Evolutionary conservation across 257 asterid genomes (phyloP).

Genomic region (Solanum habrochaites): DNA sequence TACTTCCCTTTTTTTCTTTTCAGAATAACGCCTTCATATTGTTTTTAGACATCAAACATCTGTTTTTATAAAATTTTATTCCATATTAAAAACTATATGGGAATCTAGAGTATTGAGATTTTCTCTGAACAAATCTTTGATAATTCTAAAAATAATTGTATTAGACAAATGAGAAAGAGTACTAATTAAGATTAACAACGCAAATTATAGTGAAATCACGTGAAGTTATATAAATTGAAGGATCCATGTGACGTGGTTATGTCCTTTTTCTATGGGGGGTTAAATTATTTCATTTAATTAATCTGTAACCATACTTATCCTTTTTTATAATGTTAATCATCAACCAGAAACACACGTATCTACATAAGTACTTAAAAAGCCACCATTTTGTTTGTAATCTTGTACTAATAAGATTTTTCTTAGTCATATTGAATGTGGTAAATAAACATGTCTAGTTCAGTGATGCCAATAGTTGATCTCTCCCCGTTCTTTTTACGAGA

Average conservation of each 20-base stretch:
- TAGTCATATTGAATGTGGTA: not conserved
- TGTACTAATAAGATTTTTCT: not conserved
- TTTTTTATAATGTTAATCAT: not conserved
- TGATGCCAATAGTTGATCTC: constrained; percentile 43
- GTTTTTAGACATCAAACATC: not conserved
- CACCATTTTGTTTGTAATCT: not conserved
- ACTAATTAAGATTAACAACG: not conserved
- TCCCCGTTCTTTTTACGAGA: constrained; percentile 28
- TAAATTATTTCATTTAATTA: not conserved
- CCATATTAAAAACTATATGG: not conserved
- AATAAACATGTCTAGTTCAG: not conserved
- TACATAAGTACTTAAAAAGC: not conserved
- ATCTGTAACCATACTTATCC: not conserved
- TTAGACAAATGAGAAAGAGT: not conserved
- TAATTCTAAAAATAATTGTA: not conserved
- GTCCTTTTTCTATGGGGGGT: not conserved
- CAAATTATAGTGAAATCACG: not conserved
- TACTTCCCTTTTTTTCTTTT: not conserved
- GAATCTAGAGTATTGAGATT: not conserved
- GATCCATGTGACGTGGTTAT: not conserved
- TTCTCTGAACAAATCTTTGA: not conserved
- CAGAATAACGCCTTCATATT: not conserved
- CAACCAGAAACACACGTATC: not conserved
- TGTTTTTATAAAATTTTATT: not conserved
- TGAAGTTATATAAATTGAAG: not conserved